These are phyloP conservation scores for Trichoderma polysporum DNA, from an alignment of 2,329 filamentous ascomycete genomes.

Conservation along the genomic window DNA sequence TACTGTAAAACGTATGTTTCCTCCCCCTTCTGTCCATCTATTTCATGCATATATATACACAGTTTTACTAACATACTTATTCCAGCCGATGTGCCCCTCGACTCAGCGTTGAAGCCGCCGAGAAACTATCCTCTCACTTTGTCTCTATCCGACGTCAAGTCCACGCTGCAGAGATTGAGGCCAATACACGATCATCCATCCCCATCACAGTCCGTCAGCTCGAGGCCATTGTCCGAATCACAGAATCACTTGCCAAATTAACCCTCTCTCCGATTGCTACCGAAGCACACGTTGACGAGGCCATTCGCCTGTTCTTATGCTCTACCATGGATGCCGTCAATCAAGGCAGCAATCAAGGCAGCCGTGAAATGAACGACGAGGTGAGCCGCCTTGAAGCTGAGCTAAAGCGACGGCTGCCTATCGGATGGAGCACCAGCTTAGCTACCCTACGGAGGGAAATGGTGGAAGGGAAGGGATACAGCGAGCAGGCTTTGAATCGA, in stretches of 20 bases:
- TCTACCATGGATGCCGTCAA: constrained; percentile 98
- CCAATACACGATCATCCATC: constrained; percentile 87
- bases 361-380: constrained; percentile 88
- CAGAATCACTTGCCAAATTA: constrained; percentile 91
- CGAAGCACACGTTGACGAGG: constrained; percentile 92
- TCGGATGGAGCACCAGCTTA: constrained; percentile 92
- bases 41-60: not conserved
- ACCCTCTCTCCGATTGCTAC: constrained; percentile 82
- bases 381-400: constrained; percentile 84
- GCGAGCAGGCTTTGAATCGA: constrained; percentile 79
- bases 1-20: constrained; percentile 85
- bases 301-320: constrained; percentile 92
- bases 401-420: constrained; percentile 80
- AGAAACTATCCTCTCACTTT: constrained; percentile 96
- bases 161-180: constrained; percentile 83
- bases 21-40: not conserved
- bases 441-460: constrained; percentile 86
- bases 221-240: constrained; percentile 95
- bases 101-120: constrained; percentile 84
- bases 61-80: not conserved
- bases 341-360: constrained; percentile 79
- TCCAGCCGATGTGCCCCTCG: constrained; percentile 83
- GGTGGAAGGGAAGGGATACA: constrained; percentile 87
- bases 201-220: constrained; percentile 97
- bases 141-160: constrained; percentile 95